phyloP scores from a whole-genome alignment of 2,329 filamentous ascomycete species.

The Rhynchosporium agropyri region DNA sequence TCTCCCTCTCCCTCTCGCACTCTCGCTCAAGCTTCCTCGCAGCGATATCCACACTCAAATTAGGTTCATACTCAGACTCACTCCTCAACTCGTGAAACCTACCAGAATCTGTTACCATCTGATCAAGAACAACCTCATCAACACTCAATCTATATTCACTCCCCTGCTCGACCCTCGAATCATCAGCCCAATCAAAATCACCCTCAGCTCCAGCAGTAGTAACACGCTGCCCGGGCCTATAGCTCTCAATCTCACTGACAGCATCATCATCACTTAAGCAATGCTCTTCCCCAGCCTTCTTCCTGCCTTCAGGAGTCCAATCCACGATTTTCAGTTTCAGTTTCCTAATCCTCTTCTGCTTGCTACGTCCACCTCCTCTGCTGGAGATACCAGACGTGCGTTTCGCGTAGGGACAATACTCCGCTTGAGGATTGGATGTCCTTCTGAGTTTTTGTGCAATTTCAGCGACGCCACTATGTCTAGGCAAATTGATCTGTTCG shows the following conservation, averaged over 20 bases:
- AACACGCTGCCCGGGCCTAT: background rate
- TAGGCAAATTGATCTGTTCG: conserved; percentile 7
- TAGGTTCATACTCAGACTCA: conserved; percentile 7
- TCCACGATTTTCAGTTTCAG: conserved; percentile 24
- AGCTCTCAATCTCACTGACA: conserved; percentile 2
- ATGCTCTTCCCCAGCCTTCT: conserved; percentile 17
- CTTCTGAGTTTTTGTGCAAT: conserved; percentile 10
- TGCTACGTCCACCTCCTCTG: background rate
- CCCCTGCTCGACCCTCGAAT: too few relatives aligned
- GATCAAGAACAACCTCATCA: too few relatives aligned
- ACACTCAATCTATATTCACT: too few relatives aligned
- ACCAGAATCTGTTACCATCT: too few relatives aligned
- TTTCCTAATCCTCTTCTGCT: conserved; percentile 8
- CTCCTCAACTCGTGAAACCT: background rate
- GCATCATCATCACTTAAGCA: conserved; percentile 17
- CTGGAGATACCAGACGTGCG: conserved; percentile 1
- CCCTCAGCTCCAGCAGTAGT: background rate
- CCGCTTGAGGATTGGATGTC: background rate
- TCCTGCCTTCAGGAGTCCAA: conserved; percentile 8
- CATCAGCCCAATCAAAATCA: background rate
- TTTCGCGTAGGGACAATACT: background rate
- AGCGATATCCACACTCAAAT: conserved; percentile 14
- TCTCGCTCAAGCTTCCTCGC: background rate
- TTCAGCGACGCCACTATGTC: conserved; percentile 10
- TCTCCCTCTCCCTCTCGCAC: conserved; percentile 13